A percentile compares a stretch with the other conserved stretches of the same genome.
Evolutionary conservation across 75 land plant species (phyloP).

Genomic region (Azolla pinnata): DNA sequence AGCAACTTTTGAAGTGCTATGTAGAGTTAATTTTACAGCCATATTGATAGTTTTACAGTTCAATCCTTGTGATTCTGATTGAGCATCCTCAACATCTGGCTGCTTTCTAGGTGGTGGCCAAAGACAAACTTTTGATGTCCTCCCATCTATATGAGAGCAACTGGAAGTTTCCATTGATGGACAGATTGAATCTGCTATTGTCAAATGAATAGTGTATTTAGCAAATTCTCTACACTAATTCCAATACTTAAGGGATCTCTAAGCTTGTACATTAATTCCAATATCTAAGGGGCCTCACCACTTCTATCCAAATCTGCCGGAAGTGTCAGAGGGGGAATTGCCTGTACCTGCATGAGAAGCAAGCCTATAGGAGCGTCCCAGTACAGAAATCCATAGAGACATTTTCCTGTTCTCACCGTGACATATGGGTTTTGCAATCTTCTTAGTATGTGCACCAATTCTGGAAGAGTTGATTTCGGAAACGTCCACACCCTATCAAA

Average conservation of each 20-base stretch:
- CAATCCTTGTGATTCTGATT: slow-evolving; percentile 6
- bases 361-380: too few relatives aligned
- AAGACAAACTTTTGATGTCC: too few relatives aligned
- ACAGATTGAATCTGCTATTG: too few relatives aligned
- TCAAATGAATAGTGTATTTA: too few relatives aligned
- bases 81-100: background rate
- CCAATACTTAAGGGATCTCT: too few relatives aligned
- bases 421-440: slow-evolving; percentile 13
- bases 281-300: too few relatives aligned
- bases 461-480: slow-evolving; percentile 14
- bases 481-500: slow-evolving; percentile 25
- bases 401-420: slow-evolving; percentile 19
- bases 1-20: slow-evolving; percentile 20
- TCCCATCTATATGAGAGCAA: too few relatives aligned
- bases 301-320: background rate
- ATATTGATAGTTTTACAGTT: slow-evolving; percentile 10
- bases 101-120: slow-evolving; percentile 7
- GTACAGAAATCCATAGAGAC: too few relatives aligned
- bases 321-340: slow-evolving; percentile 17
- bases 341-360: slow-evolving; percentile 20
- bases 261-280: too few relatives aligned
- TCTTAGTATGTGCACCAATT: slow-evolving; percentile 23
- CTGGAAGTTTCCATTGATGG: too few relatives aligned
- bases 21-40: slow-evolving; percentile 14
- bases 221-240: too few relatives aligned